phyloP scores from a whole-genome alignment of 2,329 filamentous ascomycete genomes.

The Leptosphaerulina australis region DNA sequence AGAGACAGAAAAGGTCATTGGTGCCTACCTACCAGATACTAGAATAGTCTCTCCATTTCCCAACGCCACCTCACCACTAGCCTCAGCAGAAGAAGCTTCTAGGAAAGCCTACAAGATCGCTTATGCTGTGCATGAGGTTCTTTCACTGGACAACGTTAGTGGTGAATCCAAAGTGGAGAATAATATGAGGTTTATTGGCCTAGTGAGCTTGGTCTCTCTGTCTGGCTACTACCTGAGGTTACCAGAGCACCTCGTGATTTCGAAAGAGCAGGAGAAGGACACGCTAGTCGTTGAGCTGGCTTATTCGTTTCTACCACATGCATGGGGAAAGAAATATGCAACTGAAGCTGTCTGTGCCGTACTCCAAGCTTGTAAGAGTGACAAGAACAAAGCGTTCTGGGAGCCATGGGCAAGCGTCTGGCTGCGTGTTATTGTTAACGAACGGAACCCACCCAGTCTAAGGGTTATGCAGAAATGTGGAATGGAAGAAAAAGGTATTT shows the following conservation, averaged over 20 bases:
- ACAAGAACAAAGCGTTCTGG: conserved; percentile 28
- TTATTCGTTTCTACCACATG: conserved; percentile 29
- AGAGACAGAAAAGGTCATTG: neutral
- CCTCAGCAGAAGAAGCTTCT: neutral
- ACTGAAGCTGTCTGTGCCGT: conserved; percentile 31
- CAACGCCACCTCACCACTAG: neutral
- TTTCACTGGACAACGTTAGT: too few species aligned
- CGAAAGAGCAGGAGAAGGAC: neutral
- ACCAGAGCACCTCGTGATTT: conserved; percentile 2
- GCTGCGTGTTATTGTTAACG: conserved; percentile 42
- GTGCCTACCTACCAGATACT: neutral
- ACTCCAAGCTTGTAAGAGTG: conserved; percentile 22
- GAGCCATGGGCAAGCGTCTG: conserved; percentile 35
- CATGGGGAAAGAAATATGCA: conserved; percentile 34
- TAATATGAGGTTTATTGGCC: conserved; percentile 28
- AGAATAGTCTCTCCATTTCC: too few species aligned
- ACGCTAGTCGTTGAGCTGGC: conserved; percentile 33
- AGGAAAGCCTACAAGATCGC: neutral
- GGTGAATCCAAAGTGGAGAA: too few species aligned
- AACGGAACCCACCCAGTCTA: conserved; percentile 36
- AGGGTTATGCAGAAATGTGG: conserved; percentile 42
- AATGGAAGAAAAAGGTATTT: conserved; percentile 35
- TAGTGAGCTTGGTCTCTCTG: conserved; percentile 28
- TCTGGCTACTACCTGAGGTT: conserved; percentile 10
- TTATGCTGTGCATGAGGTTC: conserved; percentile 1